Evolutionary conservation across 805 yeast genomes (phyloP).

Genomic region (Starmerella etchellsii): DNA sequence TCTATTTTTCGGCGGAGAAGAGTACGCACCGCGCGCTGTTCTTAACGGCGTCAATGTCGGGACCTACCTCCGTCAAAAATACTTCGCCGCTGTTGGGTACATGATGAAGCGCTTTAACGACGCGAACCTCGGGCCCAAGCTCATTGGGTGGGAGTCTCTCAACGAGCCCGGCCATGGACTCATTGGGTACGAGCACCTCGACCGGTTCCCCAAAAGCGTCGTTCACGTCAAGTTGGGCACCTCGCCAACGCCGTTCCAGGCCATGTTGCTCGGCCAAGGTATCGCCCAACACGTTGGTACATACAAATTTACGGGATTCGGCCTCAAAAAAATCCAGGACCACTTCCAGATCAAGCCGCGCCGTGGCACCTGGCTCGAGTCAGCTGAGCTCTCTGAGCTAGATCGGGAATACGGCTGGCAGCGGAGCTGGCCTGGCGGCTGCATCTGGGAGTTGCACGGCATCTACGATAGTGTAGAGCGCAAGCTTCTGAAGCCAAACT

Average conservation of each 20-base stretch:
- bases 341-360: conserved; percentile 47
- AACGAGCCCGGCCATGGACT: conserved; percentile 78
- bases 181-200: conserved; percentile 48
- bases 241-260: conserved; percentile 69
- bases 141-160: conserved; percentile 66
- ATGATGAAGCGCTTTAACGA: conserved; percentile 34
- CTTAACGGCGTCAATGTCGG: conserved; percentile 68
- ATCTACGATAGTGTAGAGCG: conserved; percentile 51
- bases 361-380: conserved; percentile 52
- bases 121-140: conserved; percentile 28
- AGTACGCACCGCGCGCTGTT: conserved; percentile 59
- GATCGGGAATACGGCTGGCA: conserved; percentile 63
- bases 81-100: conserved; percentile 39
- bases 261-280: conserved; percentile 71
- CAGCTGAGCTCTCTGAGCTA: conserved; percentile 30
- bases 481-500: conserved; percentile 32
- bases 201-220: conserved; percentile 12
- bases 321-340: conserved; percentile 54
- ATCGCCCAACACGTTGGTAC: conserved; percentile 50
- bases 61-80: conserved; percentile 56
- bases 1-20: conserved; percentile 64
- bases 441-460: conserved; percentile 69
- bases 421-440: conserved; percentile 68
- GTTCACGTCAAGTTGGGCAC: conserved; percentile 57
- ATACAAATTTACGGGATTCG: conserved; percentile 59